Base-by-base conservation (phyloP, 768 basidiomycete genomes). In the Brasilioporus rufonigricans region DNA sequence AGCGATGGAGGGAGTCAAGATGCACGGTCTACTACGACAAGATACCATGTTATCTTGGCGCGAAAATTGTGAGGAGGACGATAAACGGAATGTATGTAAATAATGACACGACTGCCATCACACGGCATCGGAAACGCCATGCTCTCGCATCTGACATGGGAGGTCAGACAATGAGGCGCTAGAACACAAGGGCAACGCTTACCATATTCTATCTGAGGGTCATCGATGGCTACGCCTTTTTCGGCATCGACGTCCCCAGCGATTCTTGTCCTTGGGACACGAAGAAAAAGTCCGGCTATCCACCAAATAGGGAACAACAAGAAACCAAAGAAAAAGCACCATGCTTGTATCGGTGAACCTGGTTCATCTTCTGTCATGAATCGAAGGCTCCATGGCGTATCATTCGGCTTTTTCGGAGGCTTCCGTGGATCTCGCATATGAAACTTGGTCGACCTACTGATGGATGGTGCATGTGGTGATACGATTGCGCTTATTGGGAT, bases 341-440 rank as follows among this genome's bases (percentile, higher is more conserved):
- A 91, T 13, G 86, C 85, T 56, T 89, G 87, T 24, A 83, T 54
- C 4, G 88, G 82, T 50, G 73, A 77, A 40, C 66, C 76, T 14
- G 68, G 71, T 62, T 75, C 74, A 50, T 84, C 84, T 31, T 77
- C 80, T n/a, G 78, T 78, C 43, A 79, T 76, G 48, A 83, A 76
- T 10, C 76, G 76, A 50, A 87, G 75, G 16, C 76, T 64, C 89
- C 87, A 91, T 8, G 80, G 76, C 2, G 89, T 89, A 48, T 75
- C 71, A 52, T 80, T 77, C 4, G 80, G 63, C 54, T 66, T 70
- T 41, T 78, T 82, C 1, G 80, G 77, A 5, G 87, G 87, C 60
- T 76, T 85, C 19, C 83, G 80, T 0, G 88, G 89, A 68, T 91
- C 89, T 32, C 86, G 83, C 89, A 91, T 91, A 63, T 91, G 87